Evolutionary conservation across 768 basidiomycete genomes (phyloP), one percentile per base, ranked within the genome.

Genomic region (Podaxis sp.): DNA sequence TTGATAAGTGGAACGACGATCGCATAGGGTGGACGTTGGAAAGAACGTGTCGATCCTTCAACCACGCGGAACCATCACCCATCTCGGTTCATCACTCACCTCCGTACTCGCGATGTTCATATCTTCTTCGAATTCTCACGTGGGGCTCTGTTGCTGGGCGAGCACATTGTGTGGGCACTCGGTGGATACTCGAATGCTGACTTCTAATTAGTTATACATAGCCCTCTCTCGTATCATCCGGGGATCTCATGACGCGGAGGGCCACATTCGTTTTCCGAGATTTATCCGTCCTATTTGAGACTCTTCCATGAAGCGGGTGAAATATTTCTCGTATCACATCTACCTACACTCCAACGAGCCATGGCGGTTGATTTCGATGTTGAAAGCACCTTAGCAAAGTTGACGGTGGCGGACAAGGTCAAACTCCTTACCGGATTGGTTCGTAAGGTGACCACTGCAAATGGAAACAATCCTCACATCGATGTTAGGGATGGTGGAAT

Each of bases 401-500:
- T 81, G 49, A 71, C 74, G 11, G 52, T 79, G 17, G 63, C 68
- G 2, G 71, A 80, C 65, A 82, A 82, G 64, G 76, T 82, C 66
- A 80, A 80, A 61, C 73, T 83, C 27, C 72, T 83, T 22, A 70
- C 75, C 46, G 81, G 80, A 49, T 65, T 71, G 47, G 81, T 80
- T 58, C 64, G 72, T 63, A 41, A 43, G 12, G 24, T 52, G 24
- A 7, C 13, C 46, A 11, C 40, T 43, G 17, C 8, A 55, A 15
- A 22, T 54, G 11, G 29, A 19, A 33, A 38, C 40, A 50, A 24
- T 27, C 15, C 36, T 63, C 12, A 46, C 24, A 12, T 56, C 12
- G 56, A 19, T 54, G 9, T 29, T 61, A 81, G 80, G 81, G 78
- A 47, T 80, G 77, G 79, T 82, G 80, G 81, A 77, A 80, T 51